Base-by-base conservation (phyloP, 2,329 filamentous ascomycete genomes). In the Monosporascus sp. region DNA sequence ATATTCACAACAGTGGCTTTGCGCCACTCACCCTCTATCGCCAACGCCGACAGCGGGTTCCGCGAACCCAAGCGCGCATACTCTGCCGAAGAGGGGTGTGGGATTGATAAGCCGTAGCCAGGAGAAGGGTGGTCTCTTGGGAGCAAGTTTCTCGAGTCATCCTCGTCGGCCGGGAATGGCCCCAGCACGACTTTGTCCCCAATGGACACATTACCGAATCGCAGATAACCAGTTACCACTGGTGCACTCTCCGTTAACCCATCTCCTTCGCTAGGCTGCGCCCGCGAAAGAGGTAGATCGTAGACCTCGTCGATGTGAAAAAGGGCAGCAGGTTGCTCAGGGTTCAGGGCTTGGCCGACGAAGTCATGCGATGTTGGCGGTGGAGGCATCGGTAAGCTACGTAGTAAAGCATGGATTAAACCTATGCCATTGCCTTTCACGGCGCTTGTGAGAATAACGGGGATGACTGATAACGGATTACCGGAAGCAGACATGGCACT, bases 221-320 rank as follows among this genome's bases (percentile, higher is more conserved):
- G 85, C 14, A 97, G 76, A 58, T 94, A 83, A 0, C 93, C 93
- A 43, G 91, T 92, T 6, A 97, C 80, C 16, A 99, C 89, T 63
- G 53, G 74, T 65, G 52, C 75, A 62, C 57, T 69, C 37, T 67
- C 68, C 17, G 57, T 60, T 17, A 56, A 48, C 20, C 54, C 58
- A 27, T 56, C 31, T 2, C 52, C 55, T 11, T 51, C 65, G 2
- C 74, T 69, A 17, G 70, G 68, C n/a, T 73, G 68, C 5, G 80
- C 76, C 57, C 84, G 85, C 1, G 84, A 82, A 1, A 81, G 80
- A 1, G 87, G 82, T 16, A 92, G 80, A 54, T 82, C 88, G 68
- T 96, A 97, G 1, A 91, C 85, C 61, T 97, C 93, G 66, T 97
- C 93, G 24, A 97, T 82, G 65, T 97, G 89, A 64, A 97, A 97